phyloP scores from a whole-genome alignment of 2,329 filamentous ascomycete genomes.

The Myriosclerotinia scirpicola region DNA sequence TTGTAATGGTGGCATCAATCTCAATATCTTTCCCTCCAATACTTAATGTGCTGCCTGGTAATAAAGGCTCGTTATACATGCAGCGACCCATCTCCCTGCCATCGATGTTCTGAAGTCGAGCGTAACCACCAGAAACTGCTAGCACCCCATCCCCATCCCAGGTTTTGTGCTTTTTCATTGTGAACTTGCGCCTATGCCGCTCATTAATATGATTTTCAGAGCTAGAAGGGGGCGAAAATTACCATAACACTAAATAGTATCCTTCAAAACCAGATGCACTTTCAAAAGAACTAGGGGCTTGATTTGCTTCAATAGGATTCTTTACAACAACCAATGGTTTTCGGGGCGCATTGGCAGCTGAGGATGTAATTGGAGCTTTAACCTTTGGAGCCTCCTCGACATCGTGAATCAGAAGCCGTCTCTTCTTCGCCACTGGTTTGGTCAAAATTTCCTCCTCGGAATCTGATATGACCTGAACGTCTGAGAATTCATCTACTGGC shows the following conservation, averaged over 20 bases:
- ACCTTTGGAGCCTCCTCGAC: slow-evolving; percentile 33
- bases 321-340: slow-evolving; percentile 39
- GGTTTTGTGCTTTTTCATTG: slow-evolving; percentile 72
- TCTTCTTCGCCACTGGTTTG: slow-evolving; percentile 35
- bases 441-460: slow-evolving; percentile 27
- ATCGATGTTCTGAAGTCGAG: slow-evolving; percentile 59
- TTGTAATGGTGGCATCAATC: slow-evolving; percentile 61
- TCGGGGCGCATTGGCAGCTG: slow-evolving; percentile 34
- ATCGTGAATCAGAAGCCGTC: slow-evolving; percentile 33
- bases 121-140: slow-evolving; percentile 55
- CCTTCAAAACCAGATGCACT: slow-evolving; percentile 30
- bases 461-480: slow-evolving; percentile 21
- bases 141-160: slow-evolving; percentile 74
- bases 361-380: slow-evolving; percentile 25
- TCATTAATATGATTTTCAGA: background rate
- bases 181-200: slow-evolving; percentile 60
- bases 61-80: slow-evolving; percentile 54
- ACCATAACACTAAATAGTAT: slow-evolving; percentile 42
- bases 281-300: background rate
- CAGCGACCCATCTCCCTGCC: slow-evolving; percentile 63
- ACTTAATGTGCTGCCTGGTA: slow-evolving; percentile 60
- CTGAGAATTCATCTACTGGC: slow-evolving; percentile 28
- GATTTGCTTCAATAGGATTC: slow-evolving; percentile 31
- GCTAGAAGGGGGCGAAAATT: background rate
- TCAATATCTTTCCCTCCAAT: slow-evolving; percentile 68